Evolutionary conservation across 2,329 filamentous ascomycete species (phyloP).

Genomic region (Ascochyta lentis): DNA sequence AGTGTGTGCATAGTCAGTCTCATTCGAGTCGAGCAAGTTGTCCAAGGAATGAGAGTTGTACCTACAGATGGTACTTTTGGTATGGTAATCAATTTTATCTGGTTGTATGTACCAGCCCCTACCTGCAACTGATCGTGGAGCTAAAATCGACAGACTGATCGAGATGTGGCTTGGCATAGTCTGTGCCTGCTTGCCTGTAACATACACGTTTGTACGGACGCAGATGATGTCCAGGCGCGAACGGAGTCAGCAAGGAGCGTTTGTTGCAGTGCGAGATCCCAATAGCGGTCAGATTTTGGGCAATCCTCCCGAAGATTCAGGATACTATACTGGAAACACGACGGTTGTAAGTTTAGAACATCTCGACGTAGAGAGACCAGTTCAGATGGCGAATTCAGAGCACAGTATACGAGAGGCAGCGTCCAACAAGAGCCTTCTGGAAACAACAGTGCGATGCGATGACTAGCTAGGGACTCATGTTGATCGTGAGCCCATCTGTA

Average conservation of each 20-base stretch:
- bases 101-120: conserved; percentile 14
- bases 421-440: conserved; percentile 20
- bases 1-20: conserved; percentile 26
- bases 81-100: conserved; percentile 25
- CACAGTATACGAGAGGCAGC: conserved; percentile 6
- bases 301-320: conserved; percentile 1
- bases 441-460: conserved; percentile 7
- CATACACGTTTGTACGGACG: conserved; percentile 18
- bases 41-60: conserved; percentile 12
- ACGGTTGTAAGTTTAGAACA: conserved; percentile 2
- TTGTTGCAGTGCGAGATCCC: conserved; percentile 9
- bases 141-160: conserved; percentile 15
- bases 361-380: background rate
- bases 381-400: background rate
- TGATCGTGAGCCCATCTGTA: background rate
- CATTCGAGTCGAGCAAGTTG: conserved; percentile 20
- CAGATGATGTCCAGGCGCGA: background rate
- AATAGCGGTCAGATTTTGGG: conserved; percentile 8
- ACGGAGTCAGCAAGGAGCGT: background rate
- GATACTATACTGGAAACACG: conserved; percentile 4
- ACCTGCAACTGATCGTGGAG: too few relatives aligned
- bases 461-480: background rate
- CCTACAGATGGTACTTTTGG: conserved; percentile 23
- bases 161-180: conserved; percentile 29
- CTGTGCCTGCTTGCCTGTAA: conserved; percentile 21